A percentile compares a stretch with the other conserved stretches of the same genome.
Conservation (phyloP, 1,139 yeast species). For the Zygoascus hellenicus region DNA sequence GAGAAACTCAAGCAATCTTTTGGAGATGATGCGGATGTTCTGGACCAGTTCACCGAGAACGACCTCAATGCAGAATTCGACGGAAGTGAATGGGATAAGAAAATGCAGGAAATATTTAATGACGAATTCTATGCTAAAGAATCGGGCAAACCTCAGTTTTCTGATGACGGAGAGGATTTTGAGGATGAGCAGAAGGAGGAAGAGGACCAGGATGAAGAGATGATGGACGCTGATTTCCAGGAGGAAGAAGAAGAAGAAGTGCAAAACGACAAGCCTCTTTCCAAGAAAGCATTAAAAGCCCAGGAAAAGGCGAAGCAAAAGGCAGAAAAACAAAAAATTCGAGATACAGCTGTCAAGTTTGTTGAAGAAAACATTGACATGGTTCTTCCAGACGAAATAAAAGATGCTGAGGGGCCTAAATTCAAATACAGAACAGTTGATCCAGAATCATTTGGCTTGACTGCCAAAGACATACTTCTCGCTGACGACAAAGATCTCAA, state of each 20-base stretch:
- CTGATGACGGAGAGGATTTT: constrained; percentile 20
- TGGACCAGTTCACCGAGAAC: constrained; percentile 60
- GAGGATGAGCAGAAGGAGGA: constrained; percentile 31
- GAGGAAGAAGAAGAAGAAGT: constrained; percentile 21
- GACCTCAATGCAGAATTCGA: constrained; percentile 84
- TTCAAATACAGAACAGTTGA: constrained; percentile 93
- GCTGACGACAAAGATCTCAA: constrained; percentile 88
- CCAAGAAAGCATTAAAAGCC: constrained; percentile 28
- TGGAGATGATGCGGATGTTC: constrained; percentile 68
- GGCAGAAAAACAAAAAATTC: constrained; percentile 55
- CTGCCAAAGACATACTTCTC: constrained; percentile 77
- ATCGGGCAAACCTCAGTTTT: constrained; percentile 28
- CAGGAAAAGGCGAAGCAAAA: constrained; percentile 55
- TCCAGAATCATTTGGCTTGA: constrained; percentile 86
- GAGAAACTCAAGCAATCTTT: constrained; percentile 74
- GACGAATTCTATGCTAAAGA: constrained; percentile 66
- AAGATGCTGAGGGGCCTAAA: constrained; percentile 48
- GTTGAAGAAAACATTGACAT: constrained; percentile 49
- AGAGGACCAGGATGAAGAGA: constrained; percentile 21
- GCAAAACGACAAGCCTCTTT: constrained; percentile 13
- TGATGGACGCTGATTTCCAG: constrained; percentile 20
- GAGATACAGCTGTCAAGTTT: constrained; percentile 64
- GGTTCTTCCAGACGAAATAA: constrained; percentile 27
- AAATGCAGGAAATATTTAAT: constrained; percentile 79
- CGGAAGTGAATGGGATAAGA: constrained; percentile 85